phyloP scores from a whole-genome alignment of 257 asterid species.

The Solanum paucissectum region DNA sequence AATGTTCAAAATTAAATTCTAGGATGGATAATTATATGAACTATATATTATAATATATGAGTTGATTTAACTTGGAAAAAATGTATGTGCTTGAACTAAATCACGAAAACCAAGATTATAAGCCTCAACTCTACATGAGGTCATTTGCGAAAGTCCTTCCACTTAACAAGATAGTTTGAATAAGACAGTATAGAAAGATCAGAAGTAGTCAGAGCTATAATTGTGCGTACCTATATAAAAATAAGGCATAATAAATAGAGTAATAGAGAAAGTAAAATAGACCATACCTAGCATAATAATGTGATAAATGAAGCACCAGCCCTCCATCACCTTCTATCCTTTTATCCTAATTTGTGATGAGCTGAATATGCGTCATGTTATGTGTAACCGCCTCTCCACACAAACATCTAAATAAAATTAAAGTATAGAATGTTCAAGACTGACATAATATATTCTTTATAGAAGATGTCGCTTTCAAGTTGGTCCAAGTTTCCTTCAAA shows the following conservation, averaged over 20 bases:
- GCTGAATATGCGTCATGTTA: neutral
- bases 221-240: neutral
- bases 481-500: neutral
- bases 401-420: neutral
- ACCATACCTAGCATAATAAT: neutral
- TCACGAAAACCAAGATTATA: neutral
- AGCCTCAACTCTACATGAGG: neutral
- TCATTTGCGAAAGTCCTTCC: neutral
- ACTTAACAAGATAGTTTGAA: neutral
- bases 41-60: neutral
- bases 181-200: too few relatives aligned
- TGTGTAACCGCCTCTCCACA: neutral
- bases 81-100: neutral
- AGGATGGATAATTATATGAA: neutral
- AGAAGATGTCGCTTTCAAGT: neutral
- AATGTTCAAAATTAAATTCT: too few relatives aligned
- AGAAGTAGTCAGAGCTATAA: too few relatives aligned
- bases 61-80: neutral
- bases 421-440: neutral
- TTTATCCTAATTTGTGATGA: neutral
- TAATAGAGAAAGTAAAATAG: neutral
- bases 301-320: neutral
- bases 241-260: neutral
- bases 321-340: neutral
- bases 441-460: neutral